Evolutionary conservation across 148 eudicot species (phyloP).

Genomic region (Arbutus unedo): DNA sequence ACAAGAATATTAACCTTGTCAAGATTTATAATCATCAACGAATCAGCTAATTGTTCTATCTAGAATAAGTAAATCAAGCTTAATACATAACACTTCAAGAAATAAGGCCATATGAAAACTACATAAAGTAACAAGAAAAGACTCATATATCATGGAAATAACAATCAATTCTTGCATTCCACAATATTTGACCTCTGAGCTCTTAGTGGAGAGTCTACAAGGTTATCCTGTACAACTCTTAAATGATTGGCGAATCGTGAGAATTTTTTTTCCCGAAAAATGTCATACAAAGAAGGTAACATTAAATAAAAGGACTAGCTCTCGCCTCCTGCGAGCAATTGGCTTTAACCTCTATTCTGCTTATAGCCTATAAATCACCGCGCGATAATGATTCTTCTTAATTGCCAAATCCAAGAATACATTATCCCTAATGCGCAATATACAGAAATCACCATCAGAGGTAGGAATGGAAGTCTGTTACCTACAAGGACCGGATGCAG

Average conservation of each 20-base stretch:
- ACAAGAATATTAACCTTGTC: background rate
- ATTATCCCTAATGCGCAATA: conserved; percentile 76
- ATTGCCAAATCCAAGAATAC: conserved; percentile 95
- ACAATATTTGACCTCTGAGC: too few species aligned
- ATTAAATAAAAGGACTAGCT: background rate
- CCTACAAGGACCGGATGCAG: conserved; percentile 64
- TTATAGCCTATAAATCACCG: conserved; percentile 24
- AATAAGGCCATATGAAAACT: too few species aligned
- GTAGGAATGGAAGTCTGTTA: conserved; percentile 67
- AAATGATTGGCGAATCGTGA: background rate
- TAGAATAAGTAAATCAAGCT: too few species aligned
- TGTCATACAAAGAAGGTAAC: background rate
- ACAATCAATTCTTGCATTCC: too few species aligned
- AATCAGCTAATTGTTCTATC: background rate
- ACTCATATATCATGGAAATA: too few species aligned
- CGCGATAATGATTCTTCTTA: conserved; percentile 41
- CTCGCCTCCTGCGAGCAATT: background rate
- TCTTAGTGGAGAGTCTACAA: too few species aligned
- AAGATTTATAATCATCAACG: background rate
- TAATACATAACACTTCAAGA: too few species aligned
- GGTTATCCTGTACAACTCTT: background rate
- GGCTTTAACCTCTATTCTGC: background rate
- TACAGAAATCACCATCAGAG: conserved; percentile 65
- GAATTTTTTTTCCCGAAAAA: background rate
- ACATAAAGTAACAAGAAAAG: too few species aligned